These are phyloP conservation scores for Hanseniaspora gamundiae DNA, from an alignment of 1,139 yeast genomes.

Conservation along the genomic window DNA sequence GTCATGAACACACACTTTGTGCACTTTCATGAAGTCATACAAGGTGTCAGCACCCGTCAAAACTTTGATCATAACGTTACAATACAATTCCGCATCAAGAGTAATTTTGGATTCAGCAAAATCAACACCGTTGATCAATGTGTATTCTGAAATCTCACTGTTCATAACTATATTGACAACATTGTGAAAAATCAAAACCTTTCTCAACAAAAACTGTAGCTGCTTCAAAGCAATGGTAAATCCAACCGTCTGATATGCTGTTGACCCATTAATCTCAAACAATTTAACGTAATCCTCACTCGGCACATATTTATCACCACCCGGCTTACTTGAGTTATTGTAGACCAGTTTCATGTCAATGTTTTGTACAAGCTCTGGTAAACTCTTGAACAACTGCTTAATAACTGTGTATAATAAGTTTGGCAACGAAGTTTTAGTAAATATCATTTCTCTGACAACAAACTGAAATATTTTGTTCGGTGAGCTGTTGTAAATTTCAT, in stretches of 20 bases:
- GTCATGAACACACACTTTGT: conserved; percentile 3
- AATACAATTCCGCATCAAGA: conserved; percentile 2
- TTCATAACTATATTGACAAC: conserved; percentile 5
- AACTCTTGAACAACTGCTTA: conserved; percentile 3
- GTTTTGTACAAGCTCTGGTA: neutral
- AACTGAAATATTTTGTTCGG: conserved; percentile 22
- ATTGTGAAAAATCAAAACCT: conserved; percentile 12
- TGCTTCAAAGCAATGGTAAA: conserved; percentile 6
- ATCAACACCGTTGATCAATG: conserved; percentile 3
- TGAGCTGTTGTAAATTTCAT: conserved; percentile 27
- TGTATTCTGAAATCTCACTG: conserved; percentile 1
- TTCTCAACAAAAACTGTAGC: conserved; percentile 15
- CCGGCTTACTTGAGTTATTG: neutral
- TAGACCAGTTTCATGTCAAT: conserved; percentile 2
- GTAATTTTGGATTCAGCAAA: conserved; percentile 2
- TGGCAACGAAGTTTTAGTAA: conserved; percentile 11
- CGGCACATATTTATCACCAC: conserved; percentile 8
- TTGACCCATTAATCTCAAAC: conserved; percentile 23
- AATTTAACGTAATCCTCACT: conserved; percentile 4
- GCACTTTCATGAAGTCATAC: conserved; percentile 1
- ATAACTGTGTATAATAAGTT: conserved; percentile 2
- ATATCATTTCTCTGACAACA: conserved; percentile 16
- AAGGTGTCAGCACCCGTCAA: conserved; percentile 1
- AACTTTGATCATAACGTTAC: conserved; percentile 3
- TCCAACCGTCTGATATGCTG: conserved; percentile 22